Conservation (phyloP, 305 asterid species). For the Andrographis paniculata region DNA sequence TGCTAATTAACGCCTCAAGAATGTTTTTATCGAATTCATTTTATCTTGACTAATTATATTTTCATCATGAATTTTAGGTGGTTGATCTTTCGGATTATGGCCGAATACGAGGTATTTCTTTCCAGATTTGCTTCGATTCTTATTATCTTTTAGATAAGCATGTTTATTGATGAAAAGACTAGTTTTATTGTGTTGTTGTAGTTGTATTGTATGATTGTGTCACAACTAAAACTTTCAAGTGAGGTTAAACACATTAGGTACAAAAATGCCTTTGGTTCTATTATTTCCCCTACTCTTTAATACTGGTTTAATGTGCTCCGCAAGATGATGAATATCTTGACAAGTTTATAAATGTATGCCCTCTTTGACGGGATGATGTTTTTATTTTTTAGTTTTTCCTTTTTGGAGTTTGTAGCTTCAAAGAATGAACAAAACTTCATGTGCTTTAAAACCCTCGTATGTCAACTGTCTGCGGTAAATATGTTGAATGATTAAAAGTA, state of each 20-base stretch:
- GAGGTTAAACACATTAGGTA: no score
- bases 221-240: no score
- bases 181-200: no score
- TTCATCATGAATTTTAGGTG: constrained; percentile 34
- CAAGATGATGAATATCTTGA: background rate
- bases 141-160: constrained; percentile 8
- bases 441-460: background rate
- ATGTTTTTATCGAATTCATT: no score
- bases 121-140: constrained; percentile 7
- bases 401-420: background rate
- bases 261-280: no score
- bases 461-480: background rate
- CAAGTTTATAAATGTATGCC: background rate
- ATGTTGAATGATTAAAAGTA: background rate
- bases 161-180: no score
- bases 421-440: background rate
- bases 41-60: background rate
- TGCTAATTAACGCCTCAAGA: no score
- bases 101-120: constrained; percentile 75
- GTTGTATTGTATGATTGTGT: no score
- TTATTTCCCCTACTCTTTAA: background rate
- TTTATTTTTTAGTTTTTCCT: no score
- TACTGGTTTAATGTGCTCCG: background rate
- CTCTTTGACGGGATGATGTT: background rate
- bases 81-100: constrained; percentile 84